Base-by-base conservation (phyloP, 208 protist genomes). In the Acanthamoeba triangularis region DNA sequence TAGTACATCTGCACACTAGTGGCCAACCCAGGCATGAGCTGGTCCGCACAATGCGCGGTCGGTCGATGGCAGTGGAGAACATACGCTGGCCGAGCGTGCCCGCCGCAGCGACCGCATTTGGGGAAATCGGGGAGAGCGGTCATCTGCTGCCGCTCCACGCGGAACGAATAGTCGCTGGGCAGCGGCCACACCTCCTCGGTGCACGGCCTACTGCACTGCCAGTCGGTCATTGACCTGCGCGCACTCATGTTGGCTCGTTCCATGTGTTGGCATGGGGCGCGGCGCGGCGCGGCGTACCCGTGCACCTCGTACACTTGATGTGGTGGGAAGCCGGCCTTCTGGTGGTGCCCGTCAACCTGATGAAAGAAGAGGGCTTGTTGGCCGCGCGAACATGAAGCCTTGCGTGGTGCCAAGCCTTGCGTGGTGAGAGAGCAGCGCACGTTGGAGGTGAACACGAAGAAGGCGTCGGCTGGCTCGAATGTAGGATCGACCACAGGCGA, bases 381-480 rank as follows among this genome's bases (percentile, higher is more conserved):
- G n/a, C n/a, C n/a, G n/a, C n/a, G n/a, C n/a, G n/a, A n/a, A n/a
- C n/a, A n/a, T n/a, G n/a, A n/a, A n/a, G n/a, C n/a, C n/a, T n/a
- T n/a, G n/a, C 72, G n/a, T 4, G 7, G 72, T 80, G 72, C 16
- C 5, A 33, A 35, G 30, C 14, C 37, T 41, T 30, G 25, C 33
- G 67, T 7, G 16, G 28, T 25, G n/a, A 37, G 30, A 2, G 11
- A 87, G 7, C 16, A 87, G 3, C 4, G 5, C 23, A 85, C 85
- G 33, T 92, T 92, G 28, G 85, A 92, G 3, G 85, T 92, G 59
- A 92, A 92, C 8, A 92, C 28, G 37, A 76, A 92, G 61, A 92
- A 92, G 56, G 56, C 20, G 28, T 54, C 85, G 2, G 56, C 18
- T 20, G 35, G 85, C 37, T 41, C 37, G 25, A 92, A 76, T 25